Conservation (phyloP, 129 eudicot species). For the Flaveria bidentis region DNA sequence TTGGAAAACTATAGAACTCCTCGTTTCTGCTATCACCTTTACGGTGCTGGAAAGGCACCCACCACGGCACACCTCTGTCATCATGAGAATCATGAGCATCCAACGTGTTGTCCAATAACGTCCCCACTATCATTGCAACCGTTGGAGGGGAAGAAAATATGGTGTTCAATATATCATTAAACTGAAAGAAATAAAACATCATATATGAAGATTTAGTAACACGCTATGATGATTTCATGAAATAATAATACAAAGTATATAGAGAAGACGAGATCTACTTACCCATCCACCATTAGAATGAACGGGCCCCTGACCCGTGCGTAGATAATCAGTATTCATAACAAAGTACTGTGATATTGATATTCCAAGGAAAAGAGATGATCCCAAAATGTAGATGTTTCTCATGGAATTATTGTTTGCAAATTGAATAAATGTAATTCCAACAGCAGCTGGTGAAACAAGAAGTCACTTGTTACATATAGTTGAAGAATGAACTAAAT, state of each 20-base stretch:
- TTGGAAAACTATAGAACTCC: conserved; percentile 83
- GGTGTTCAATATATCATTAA: conserved; percentile 78
- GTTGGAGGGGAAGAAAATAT: conserved; percentile 83
- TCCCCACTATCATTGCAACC: conserved; percentile 80
- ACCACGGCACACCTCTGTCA: conserved; percentile 94
- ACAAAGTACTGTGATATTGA: conserved; percentile 90
- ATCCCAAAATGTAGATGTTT: conserved; percentile 79
- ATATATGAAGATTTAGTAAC: neutral
- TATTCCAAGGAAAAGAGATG: conserved; percentile 81
- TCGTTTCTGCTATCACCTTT: conserved; percentile 82
- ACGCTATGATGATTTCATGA: neutral
- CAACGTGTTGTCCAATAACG: conserved; percentile 75
- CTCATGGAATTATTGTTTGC: conserved; percentile 89
- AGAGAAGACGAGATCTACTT: conserved; percentile 23
- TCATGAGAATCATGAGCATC: conserved; percentile 51
- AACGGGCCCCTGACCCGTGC: conserved; percentile 69
- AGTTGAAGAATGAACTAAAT: neutral
- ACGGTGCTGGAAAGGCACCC: conserved; percentile 77
- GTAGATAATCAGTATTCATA: conserved; percentile 49
- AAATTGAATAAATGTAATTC: conserved; percentile 82
- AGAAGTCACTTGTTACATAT: conserved; percentile 12
- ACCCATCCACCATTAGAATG: conserved; percentile 85
- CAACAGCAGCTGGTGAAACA: conserved; percentile 72
- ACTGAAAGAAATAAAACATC: conserved; percentile 52
- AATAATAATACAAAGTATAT: neutral